Conservation (phyloP, 768 basidiomycete genomes). For the Lentinula guzmanii region DNA sequence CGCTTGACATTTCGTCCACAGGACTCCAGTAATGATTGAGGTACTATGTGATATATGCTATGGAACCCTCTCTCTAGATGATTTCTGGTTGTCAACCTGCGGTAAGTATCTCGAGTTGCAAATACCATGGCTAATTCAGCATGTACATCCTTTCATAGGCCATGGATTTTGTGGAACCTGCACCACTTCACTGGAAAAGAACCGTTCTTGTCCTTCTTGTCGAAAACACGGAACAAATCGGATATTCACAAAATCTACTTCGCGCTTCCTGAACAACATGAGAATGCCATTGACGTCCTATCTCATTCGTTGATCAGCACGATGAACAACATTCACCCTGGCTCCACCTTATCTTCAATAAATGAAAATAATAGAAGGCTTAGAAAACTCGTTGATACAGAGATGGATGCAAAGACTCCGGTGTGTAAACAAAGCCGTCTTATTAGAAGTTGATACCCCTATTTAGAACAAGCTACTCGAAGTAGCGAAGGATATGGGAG, state of each 20-base stretch:
- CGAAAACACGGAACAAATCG: not conserved
- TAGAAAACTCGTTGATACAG: not conserved
- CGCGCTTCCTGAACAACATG: not conserved
- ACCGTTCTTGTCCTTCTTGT: not conserved
- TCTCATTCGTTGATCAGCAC: not conserved
- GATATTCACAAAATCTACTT: not conserved
- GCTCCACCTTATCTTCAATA: not conserved
- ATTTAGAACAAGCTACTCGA: not conserved
- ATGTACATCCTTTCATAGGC: not conserved
- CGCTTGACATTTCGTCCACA: no score
- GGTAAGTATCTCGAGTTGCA: not conserved
- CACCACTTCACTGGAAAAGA: not conserved
- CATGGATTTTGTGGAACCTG: conserved; percentile 3
- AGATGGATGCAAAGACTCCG: not conserved
- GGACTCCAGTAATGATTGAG: not conserved
- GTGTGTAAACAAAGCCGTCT: not conserved
- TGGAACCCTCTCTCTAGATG: not conserved
- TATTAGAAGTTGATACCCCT: not conserved
- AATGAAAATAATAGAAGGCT: not conserved
- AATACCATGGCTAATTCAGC: not conserved
- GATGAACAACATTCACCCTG: not conserved
- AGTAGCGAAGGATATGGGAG: conserved; percentile 1
- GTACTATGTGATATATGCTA: conserved; percentile 3
- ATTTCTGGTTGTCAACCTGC: not conserved
- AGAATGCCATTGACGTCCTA: not conserved